These are phyloP conservation scores for Heritiera littoralis DNA, from an alignment of 345 rosid genomes.

Conservation along the genomic window DNA sequence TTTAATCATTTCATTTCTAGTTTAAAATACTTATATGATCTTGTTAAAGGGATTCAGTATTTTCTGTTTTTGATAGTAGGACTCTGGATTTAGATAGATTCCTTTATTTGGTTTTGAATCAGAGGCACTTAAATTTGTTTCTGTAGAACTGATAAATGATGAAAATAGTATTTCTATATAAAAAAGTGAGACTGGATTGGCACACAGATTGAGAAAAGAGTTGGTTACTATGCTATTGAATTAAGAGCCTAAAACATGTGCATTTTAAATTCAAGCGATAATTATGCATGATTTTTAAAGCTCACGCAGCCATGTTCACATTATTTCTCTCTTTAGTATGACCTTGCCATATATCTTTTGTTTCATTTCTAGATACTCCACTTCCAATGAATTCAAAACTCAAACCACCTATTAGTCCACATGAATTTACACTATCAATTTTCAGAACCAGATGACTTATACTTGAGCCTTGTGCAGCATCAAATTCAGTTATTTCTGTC, in stretches of 20 bases:
- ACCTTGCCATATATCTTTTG: not conserved
- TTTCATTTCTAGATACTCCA: constrained; percentile 2
- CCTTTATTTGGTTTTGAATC: not conserved
- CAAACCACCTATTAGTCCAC: not conserved
- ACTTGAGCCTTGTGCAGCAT: not conserved
- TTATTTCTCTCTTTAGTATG: not conserved
- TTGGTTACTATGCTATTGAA: not conserved
- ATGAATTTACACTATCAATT: not conserved
- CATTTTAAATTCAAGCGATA: not conserved
- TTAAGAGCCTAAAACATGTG: not conserved
- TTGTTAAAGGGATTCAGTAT: not conserved
- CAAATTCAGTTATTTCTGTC: not conserved
- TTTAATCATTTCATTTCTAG: not conserved
- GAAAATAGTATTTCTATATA: not conserved
- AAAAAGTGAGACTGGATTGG: not conserved
- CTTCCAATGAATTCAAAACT: not conserved
- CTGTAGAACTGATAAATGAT: not conserved
- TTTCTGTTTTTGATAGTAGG: not conserved
- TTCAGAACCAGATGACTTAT: not conserved
- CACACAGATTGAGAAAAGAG: not conserved
- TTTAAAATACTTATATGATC: not conserved
- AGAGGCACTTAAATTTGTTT: not conserved
- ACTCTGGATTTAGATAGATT: constrained; percentile 5
- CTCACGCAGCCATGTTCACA: not conserved
- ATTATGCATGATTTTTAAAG: not conserved